Percentiles rank a stretch among this genome's conserved stretches.
phyloP scores from a whole-genome alignment of 257 asterid species.

The Catharanthus roseus region DNA sequence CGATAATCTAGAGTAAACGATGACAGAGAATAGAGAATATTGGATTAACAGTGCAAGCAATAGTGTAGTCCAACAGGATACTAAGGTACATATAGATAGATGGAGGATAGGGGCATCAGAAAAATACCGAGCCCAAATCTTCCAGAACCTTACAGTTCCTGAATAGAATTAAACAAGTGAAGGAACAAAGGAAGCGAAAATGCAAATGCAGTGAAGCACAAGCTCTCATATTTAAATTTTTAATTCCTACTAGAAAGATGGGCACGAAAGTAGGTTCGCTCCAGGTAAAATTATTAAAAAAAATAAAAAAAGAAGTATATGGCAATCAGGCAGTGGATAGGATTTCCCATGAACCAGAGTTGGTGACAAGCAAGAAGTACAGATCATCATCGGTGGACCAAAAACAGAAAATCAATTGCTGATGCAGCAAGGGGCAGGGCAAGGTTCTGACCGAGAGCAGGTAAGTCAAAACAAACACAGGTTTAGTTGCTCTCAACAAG shows the following conservation, averaged over 20 bases:
- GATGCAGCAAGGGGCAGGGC: not conserved
- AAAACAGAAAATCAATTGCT: not conserved
- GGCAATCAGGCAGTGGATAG: not conserved
- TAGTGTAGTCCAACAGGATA: not conserved
- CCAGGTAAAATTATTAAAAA: too few species aligned
- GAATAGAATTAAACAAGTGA: not conserved
- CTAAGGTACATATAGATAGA: not conserved
- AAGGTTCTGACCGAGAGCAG: not conserved
- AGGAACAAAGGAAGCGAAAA: not conserved
- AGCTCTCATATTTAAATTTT: not conserved
- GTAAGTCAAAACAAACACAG: not conserved
- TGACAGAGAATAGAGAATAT: not conserved
- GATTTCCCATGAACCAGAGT: not conserved
- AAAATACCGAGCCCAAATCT: not conserved
- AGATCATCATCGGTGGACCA: not conserved
- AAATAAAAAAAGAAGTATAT: not conserved
- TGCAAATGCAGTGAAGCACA: not conserved
- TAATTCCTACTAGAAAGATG: not conserved
- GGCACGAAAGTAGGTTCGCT: not conserved
- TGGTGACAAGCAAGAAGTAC: not conserved
- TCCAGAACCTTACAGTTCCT: not conserved
- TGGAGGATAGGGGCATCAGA: not conserved
- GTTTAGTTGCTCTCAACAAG: not conserved
- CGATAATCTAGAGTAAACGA: not conserved
- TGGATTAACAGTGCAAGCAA: constrained; percentile 1